These are phyloP conservation scores for Solanum virginianum DNA, from an alignment of 257 asterid genomes.

Conservation along the genomic window DNA sequence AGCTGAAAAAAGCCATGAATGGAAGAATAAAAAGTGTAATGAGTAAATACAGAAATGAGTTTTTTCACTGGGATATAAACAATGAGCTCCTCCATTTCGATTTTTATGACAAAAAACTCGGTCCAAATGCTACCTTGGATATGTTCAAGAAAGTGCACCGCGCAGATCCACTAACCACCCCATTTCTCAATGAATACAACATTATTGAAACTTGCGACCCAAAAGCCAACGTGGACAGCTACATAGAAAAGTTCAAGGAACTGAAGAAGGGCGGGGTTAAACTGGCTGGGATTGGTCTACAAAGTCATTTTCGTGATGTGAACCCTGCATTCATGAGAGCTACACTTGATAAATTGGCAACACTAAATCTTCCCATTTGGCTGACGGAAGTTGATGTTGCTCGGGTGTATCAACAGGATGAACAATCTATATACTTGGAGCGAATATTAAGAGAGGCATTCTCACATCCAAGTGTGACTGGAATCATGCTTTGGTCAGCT, in stretches of 20 bases:
- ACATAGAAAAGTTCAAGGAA: conserved; percentile 22
- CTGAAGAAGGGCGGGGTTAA: conserved; percentile 15
- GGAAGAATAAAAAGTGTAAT: conserved; percentile 37
- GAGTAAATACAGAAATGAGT: conserved; percentile 38
- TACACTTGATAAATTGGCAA: conserved; percentile 38
- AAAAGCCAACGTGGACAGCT: conserved; percentile 25
- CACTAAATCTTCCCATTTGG: conserved; percentile 45
- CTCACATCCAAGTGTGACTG: not conserved
- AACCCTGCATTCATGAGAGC: conserved; percentile 49
- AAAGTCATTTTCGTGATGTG: conserved; percentile 33
- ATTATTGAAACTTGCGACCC: conserved; percentile 40
- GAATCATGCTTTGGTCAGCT: not conserved
- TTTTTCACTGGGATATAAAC: conserved; percentile 67
- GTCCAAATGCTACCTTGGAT: conserved; percentile 30
- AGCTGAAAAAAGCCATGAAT: conserved; percentile 23
- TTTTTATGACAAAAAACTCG: conserved; percentile 39
- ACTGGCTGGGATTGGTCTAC: conserved; percentile 54
- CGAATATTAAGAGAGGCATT: not conserved
- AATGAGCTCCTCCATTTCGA: conserved; percentile 57
- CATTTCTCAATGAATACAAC: conserved; percentile 50
- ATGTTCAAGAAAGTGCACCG: conserved; percentile 26
- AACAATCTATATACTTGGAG: not conserved
- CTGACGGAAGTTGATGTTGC: conserved; percentile 50
- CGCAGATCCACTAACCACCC: conserved; percentile 38
- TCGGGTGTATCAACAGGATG: conserved; percentile 10